Evolutionary conservation across 768 basidiomycete species (phyloP).

Genomic region (Cystobasidium tubakii): DNA sequence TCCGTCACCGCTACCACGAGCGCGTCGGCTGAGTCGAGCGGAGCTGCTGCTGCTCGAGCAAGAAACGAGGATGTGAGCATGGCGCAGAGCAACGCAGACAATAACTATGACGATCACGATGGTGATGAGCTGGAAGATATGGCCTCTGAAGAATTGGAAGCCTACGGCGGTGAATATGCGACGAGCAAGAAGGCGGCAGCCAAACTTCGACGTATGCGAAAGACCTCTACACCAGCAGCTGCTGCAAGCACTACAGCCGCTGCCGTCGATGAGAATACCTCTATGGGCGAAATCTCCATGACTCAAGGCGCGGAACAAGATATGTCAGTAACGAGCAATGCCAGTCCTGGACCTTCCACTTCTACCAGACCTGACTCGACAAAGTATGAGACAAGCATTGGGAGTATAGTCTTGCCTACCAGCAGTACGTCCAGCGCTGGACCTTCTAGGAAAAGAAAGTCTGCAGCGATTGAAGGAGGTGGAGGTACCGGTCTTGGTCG

Average conservation of each 20-base stretch:
- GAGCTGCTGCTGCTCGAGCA: not conserved
- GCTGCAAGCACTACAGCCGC: not conserved
- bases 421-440: not conserved
- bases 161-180: not conserved
- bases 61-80: not conserved
- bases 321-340: not conserved
- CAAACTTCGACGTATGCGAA: not conserved
- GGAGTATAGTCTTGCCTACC: slow-evolving; percentile 16
- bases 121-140: not conserved
- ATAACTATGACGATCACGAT: not conserved
- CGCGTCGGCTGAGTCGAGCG: not conserved
- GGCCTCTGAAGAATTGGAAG: not conserved
- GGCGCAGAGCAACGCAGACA: not conserved
- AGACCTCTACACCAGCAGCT: not conserved
- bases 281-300: not conserved
- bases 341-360: not conserved
- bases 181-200: slow-evolving; percentile 3
- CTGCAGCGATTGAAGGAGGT: not conserved
- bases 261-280: not conserved
- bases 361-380: not conserved
- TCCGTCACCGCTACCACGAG: not conserved
- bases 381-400: slow-evolving; percentile 24
- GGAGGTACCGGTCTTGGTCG: slow-evolving; percentile 15
- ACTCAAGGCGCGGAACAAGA: not conserved
- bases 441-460: not conserved